Base-by-base conservation (phyloP, 2,329 filamentous ascomycete species). In the Grosmannia serpens region DNA sequence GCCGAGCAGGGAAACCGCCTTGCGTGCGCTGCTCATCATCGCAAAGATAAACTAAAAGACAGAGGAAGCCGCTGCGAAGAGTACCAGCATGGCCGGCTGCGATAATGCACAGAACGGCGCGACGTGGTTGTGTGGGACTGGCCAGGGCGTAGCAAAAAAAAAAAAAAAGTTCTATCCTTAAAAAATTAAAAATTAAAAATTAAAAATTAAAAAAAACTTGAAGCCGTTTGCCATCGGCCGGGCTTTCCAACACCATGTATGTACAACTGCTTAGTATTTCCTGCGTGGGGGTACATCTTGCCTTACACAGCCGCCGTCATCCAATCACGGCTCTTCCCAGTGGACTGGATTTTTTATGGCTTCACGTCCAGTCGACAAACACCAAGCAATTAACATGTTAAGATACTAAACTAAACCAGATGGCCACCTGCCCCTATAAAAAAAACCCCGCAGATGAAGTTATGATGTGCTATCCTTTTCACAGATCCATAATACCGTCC, bases 101-200 rank as follows among this genome's bases (percentile, higher is more conserved):
- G 69, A 67, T 26, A 58, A 67, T 60, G 24, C 66, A 67, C 15
- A 9, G 31, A 20, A 17, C 15, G 17, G 22, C 7, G 27, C n/a
- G 29, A n/a, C 27, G 26, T 13, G 27, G 44, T 24, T 6, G 31
- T 31, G 15, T 22, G n/a, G 55, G 27, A 17, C 26, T 22, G 7
- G 38, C 20, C 29, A 10, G 10, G 9, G 17, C 10, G 17, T 24
- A 13, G 26, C 5, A 15, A 15, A 9, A 38, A 38, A 38, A 38
- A 7, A n/a, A 13, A 31, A 47, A 31, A 31, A 31, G 31, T n/a
- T 49, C 41, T 26, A 38, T 38, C n/a, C n/a, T n/a, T n/a, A n/a
- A n/a, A n/a, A n/a, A n/a, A n/a, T n/a, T n/a, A n/a, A n/a, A n/a
- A n/a, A n/a, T n/a, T n/a, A n/a, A n/a, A n/a, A n/a, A n/a, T n/a